phyloP scores from a whole-genome alignment of 176 grass and related monocot species.

The Tillandsia fasciculata region DNA sequence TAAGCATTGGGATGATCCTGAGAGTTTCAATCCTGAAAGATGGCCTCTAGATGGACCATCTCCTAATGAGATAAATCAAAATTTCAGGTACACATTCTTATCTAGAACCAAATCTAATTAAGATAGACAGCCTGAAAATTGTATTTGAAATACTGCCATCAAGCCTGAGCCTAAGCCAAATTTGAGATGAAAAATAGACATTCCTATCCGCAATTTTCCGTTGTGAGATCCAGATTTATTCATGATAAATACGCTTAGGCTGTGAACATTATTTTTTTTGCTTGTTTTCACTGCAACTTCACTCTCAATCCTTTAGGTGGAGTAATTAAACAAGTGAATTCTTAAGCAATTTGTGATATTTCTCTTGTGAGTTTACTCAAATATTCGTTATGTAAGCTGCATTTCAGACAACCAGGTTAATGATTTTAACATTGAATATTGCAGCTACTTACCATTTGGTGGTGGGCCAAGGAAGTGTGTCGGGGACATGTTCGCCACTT shows the following conservation, averaged over 20 bases:
- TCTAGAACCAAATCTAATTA: neutral
- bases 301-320: neutral
- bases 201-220: neutral
- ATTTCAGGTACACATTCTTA: slow-evolving; percentile 66
- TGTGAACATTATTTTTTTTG: neutral
- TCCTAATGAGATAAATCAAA: slow-evolving; percentile 96
- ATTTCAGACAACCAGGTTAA: slow-evolving; percentile 1
- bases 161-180: too few species aligned
- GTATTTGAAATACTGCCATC: too few species aligned
- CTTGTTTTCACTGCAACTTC: neutral
- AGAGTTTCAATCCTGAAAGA: slow-evolving; percentile 94
- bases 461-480: slow-evolving; percentile 94
- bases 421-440: slow-evolving; percentile 28
- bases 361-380: neutral
- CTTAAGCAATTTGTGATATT: neutral
- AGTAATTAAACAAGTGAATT: neutral
- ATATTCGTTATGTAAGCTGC: neutral
- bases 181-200: too few species aligned
- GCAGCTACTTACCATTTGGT: slow-evolving; percentile 98
- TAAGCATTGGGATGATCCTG: slow-evolving; percentile 75
- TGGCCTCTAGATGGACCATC: slow-evolving; percentile 91
- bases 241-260: neutral
- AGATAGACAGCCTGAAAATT: too few species aligned
- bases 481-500: slow-evolving; percentile 98
- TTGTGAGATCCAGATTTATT: neutral